phyloP scores from a whole-genome alignment of 305 asterid genomes.

The Andrographis paniculata region DNA sequence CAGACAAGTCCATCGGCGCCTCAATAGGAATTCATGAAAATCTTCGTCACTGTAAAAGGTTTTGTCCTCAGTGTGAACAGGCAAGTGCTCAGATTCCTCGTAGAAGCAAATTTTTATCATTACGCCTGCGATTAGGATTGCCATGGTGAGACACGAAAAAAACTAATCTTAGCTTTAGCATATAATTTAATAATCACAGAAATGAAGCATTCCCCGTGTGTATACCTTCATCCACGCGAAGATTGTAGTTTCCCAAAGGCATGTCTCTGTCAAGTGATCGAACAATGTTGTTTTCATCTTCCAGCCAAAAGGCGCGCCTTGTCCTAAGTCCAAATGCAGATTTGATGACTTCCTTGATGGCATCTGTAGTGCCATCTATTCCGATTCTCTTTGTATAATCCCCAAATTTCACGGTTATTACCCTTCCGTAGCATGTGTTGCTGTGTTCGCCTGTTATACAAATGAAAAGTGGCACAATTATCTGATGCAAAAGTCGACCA shows the following conservation, averaged over 20 bases:
- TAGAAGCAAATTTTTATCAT: conserved; percentile 55
- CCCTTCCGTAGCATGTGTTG: conserved; percentile 61
- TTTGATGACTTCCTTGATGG: conserved; percentile 78
- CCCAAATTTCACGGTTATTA: conserved; percentile 69
- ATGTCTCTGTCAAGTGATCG: conserved; percentile 82
- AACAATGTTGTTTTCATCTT: conserved; percentile 72
- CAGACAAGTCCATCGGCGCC: conserved; percentile 67
- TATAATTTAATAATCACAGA: no score
- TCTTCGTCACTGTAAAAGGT: conserved; percentile 68
- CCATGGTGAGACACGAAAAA: not conserved
- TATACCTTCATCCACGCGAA: conserved; percentile 87
- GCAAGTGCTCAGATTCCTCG: conserved; percentile 52
- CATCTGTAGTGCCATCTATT: conserved; percentile 67
- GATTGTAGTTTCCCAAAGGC: conserved; percentile 85
- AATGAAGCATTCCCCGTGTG: not conserved
- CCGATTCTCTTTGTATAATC: conserved; percentile 74
- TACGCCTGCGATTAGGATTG: conserved; percentile 37
- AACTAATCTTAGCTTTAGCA: no score
- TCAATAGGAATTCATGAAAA: conserved; percentile 51
- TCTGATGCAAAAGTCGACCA: not conserved
- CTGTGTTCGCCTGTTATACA: conserved; percentile 64
- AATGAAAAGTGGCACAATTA: not conserved
- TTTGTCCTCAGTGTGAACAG: conserved; percentile 61
- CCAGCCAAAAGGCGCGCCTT: conserved; percentile 90
- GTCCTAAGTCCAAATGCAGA: conserved; percentile 78